Conservation (phyloP, 129 eudicot species). For the Chrysanthemum makinoi region DNA sequence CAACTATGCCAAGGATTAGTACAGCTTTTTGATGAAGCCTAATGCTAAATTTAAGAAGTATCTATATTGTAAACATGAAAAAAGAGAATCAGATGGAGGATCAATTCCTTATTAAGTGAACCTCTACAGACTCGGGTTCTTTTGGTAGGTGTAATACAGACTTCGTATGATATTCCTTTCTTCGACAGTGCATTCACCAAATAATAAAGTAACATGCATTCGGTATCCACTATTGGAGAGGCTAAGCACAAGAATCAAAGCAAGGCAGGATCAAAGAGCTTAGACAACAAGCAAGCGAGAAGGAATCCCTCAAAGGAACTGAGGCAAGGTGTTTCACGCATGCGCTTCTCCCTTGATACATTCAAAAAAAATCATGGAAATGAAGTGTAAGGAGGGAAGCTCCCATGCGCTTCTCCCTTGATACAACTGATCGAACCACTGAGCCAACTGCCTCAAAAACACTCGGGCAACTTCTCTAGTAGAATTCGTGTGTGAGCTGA, state of each 20-base stretch:
- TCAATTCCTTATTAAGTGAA: too few species aligned
- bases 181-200: conserved; percentile 1
- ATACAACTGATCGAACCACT: conserved; percentile 32
- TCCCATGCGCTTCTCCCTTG: conserved; percentile 35
- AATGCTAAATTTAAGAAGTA: too few species aligned
- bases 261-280: too few species aligned
- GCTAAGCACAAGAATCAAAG: neutral
- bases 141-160: too few species aligned
- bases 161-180: neutral
- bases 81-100: too few species aligned
- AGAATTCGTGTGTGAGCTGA: conserved; percentile 43
- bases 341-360: neutral
- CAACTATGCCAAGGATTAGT: too few species aligned
- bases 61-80: too few species aligned
- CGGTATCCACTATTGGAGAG: neutral
- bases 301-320: too few species aligned
- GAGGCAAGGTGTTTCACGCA: too few species aligned
- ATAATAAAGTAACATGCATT: neutral
- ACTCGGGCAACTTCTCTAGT: conserved; percentile 51
- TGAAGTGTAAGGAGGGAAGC: conserved; percentile 34
- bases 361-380: conserved; percentile 40
- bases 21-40: too few species aligned
- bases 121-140: too few species aligned
- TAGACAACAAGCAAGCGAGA: too few species aligned
- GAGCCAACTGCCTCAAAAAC: conserved; percentile 34